Percentiles rank a stretch among this genome's conserved stretches.
phyloP scores from a whole-genome alignment of 2,329 filamentous ascomycete genomes.

The Hirsutella rhossiliensis region DNA sequence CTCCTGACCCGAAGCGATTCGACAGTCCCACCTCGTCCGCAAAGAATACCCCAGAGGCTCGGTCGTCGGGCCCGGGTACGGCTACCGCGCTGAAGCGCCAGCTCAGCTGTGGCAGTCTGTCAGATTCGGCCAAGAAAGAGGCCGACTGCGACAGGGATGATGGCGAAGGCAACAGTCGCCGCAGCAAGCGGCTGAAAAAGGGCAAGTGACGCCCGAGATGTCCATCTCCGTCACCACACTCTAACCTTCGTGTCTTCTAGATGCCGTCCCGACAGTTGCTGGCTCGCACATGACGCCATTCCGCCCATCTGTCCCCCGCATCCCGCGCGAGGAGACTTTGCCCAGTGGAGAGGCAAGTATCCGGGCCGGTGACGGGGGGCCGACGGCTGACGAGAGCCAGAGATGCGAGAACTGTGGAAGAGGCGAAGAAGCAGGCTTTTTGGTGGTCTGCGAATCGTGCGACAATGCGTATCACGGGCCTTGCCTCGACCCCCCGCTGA shows the following conservation, averaged over 20 bases:
- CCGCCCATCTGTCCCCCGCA: slow-evolving; percentile 63
- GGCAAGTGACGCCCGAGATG: slow-evolving; percentile 7
- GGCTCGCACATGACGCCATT: slow-evolving; percentile 96
- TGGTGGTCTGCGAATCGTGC: slow-evolving; percentile 83
- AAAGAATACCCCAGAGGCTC: slow-evolving; percentile 53
- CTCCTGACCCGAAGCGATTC: slow-evolving; percentile 46
- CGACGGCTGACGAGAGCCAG: slow-evolving; percentile 16
- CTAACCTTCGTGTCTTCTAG: slow-evolving; percentile 15
- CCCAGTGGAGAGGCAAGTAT: slow-evolving; percentile 27
- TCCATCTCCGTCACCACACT: slow-evolving; percentile 1
- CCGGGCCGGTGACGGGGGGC: slow-evolving; percentile 10
- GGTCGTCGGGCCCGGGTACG: slow-evolving; percentile 39
- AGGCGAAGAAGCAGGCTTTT: slow-evolving; percentile 55
- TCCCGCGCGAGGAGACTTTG: slow-evolving; percentile 40
- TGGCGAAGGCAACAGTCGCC: slow-evolving; percentile 55
- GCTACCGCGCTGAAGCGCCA: slow-evolving; percentile 66
- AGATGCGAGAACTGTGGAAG: slow-evolving; percentile 82
- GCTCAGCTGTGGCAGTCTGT: slow-evolving; percentile 44
- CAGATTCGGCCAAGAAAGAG: slow-evolving; percentile 36
- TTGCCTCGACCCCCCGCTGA: slow-evolving; percentile 80
- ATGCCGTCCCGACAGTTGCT: slow-evolving; percentile 70
- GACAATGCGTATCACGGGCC: slow-evolving; percentile 77
- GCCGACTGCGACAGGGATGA: slow-evolving; percentile 41
- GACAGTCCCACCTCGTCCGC: slow-evolving; percentile 51
- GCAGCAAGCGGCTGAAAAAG: slow-evolving; percentile 89